phyloP scores from a whole-genome alignment of 805 yeast genomes.

The Yarrowia divulgata region DNA sequence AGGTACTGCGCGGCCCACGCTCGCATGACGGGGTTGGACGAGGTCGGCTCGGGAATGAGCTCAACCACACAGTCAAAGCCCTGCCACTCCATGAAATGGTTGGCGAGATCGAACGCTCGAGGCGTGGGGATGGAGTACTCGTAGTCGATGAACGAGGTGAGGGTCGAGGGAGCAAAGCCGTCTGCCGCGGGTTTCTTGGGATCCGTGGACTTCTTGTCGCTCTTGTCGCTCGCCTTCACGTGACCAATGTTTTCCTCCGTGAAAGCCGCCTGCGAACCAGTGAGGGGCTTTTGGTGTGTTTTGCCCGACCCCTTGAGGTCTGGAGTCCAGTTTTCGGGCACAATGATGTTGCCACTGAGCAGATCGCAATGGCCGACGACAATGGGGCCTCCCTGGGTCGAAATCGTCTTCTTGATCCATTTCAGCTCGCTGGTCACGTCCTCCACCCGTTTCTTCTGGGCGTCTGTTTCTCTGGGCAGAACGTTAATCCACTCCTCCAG shows the following conservation, averaged over 20 bases:
- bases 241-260: background rate
- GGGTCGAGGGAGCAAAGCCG: conserved; percentile 1
- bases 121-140: conserved; percentile 93
- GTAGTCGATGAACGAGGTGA: conserved; percentile 76
- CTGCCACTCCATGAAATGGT: conserved; percentile 96
- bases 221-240: too few species aligned
- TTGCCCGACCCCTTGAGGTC: background rate
- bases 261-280: conserved; percentile 10
- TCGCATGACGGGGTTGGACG: conserved; percentile 55
- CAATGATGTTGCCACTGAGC: conserved; percentile 73
- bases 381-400: conserved; percentile 55
- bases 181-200: background rate
- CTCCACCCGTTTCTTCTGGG: conserved; percentile 51
- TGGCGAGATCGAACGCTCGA: conserved; percentile 89
- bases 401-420: conserved; percentile 60
- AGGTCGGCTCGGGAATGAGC: conserved; percentile 63
- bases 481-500: conserved; percentile 67
- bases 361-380: conserved; percentile 78
- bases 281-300: conserved; percentile 3
- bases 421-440: conserved; percentile 59
- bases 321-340: conserved; percentile 26
- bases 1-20: conserved; percentile 69
- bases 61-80: conserved; percentile 74
- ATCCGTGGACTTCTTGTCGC: background rate
- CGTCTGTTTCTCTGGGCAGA: conserved; percentile 58